Evolutionary conservation across 2,329 filamentous ascomycete genomes (phyloP).

Genomic region (Arthrobotrys iridis): DNA sequence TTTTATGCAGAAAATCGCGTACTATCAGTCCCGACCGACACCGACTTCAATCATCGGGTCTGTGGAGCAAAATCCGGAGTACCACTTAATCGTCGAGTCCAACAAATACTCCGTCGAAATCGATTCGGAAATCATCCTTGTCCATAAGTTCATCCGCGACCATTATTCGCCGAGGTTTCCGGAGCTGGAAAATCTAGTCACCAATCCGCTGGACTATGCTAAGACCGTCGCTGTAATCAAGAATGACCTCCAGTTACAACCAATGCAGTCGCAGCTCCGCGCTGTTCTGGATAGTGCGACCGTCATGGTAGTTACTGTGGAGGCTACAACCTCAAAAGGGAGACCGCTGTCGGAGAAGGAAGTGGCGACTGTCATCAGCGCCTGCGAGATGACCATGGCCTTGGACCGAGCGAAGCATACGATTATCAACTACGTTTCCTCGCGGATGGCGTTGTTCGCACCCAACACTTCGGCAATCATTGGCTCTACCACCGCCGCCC

Average conservation of each 20-base stretch:
- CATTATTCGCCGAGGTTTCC: conserved; percentile 95
- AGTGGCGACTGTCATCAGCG: conserved; percentile 76
- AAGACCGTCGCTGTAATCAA: conserved; percentile 93
- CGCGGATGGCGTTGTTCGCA: conserved; percentile 94
- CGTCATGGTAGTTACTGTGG: conserved; percentile 94
- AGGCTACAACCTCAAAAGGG: conserved; percentile 89
- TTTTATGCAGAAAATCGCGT: conserved; percentile 75
- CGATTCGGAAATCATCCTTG: conserved; percentile 87
- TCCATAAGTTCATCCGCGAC: conserved; percentile 96
- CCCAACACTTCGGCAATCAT: conserved; percentile 92
- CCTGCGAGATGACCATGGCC: conserved; percentile 87
- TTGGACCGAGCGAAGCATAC: conserved; percentile 87
- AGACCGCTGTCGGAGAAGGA: conserved; percentile 79
- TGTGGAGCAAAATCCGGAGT: conserved; percentile 91
- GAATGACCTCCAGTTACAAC: conserved; percentile 81
- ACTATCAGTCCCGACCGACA: conserved; percentile 75
- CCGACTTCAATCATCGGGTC: conserved; percentile 77
- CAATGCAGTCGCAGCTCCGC: conserved; percentile 82
- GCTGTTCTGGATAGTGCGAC: conserved; percentile 86
- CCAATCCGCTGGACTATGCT: conserved; percentile 91
- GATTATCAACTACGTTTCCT: conserved; percentile 93
- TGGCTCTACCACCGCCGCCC: conserved; percentile 90
- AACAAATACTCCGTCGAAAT: conserved; percentile 92
- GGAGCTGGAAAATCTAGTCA: conserved; percentile 88
- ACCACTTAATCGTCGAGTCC: conserved; percentile 85